phyloP scores from a whole-genome alignment of 768 basidiomycete species.

The Russula sp. region DNA sequence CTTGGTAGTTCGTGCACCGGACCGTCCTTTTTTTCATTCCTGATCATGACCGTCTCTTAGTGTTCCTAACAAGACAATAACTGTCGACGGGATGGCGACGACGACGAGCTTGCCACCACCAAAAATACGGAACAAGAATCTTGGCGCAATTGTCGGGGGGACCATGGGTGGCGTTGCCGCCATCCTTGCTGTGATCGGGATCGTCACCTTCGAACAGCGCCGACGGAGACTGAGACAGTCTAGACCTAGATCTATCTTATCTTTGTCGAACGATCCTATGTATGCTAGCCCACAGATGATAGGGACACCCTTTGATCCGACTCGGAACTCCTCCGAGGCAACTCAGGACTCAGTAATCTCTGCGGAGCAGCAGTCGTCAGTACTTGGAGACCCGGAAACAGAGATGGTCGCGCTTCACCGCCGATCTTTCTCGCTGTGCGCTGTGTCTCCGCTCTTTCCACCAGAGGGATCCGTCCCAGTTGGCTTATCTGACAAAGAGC shows the following conservation, averaged over 20 bases:
- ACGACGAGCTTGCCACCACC: not conserved
- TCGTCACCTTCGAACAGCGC: slow-evolving; percentile 7
- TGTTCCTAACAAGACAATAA: slow-evolving; percentile 4
- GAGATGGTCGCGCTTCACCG: not conserved
- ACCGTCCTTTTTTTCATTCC: not conserved
- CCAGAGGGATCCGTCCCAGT: not conserved
- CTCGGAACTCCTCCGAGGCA: not conserved
- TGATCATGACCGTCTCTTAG: not conserved
- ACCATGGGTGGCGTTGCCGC: slow-evolving; percentile 20
- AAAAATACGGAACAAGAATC: not conserved
- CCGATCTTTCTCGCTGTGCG: not conserved
- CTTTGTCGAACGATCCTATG: too few species aligned
- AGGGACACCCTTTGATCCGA: slow-evolving; percentile 10
- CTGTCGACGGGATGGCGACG: not conserved
- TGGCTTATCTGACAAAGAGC: slow-evolving; percentile 23
- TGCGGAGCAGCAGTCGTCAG: not conserved
- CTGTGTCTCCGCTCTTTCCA: not conserved
- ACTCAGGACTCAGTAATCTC: not conserved
- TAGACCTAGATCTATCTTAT: not conserved
- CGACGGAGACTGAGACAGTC: slow-evolving; percentile 7
- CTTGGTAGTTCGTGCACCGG: slow-evolving; percentile 28
- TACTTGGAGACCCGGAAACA: not conserved
- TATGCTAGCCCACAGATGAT: not conserved
- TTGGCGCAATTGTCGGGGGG: slow-evolving; percentile 25
- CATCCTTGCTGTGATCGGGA: not conserved